phyloP scores from a whole-genome alignment of 257 asterid genomes.

The Rhazya stricta region DNA sequence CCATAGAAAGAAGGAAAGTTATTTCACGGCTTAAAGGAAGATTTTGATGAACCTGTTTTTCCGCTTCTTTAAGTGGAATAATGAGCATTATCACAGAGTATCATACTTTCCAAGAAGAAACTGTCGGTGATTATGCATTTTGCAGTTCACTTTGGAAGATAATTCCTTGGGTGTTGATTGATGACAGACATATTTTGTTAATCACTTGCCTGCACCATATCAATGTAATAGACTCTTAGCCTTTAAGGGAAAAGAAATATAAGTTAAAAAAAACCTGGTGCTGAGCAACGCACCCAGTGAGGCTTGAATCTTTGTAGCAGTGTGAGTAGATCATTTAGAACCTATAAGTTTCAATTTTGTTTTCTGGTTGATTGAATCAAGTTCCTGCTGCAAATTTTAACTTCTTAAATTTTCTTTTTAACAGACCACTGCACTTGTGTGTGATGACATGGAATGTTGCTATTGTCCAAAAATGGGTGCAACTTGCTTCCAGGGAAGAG shows the following conservation, averaged over 20 bases:
- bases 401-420: slow-evolving; percentile 13
- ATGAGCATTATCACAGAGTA: background rate
- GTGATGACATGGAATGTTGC: slow-evolving; percentile 88
- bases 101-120: background rate
- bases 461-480: slow-evolving; percentile 86
- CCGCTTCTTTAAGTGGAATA: background rate
- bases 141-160: background rate
- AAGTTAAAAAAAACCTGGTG: background rate
- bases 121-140: background rate
- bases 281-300: too few relatives aligned
- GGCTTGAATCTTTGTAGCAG: background rate
- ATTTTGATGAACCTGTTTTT: background rate
- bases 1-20: background rate
- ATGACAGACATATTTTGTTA: background rate
- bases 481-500: slow-evolving; percentile 75
- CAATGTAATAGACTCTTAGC: background rate
- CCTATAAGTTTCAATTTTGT: background rate
- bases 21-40: background rate
- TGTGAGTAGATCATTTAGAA: background rate
- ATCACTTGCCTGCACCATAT: background rate
- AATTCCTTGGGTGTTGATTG: background rate
- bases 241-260: background rate
- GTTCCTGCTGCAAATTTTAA: background rate
- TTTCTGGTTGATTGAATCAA: background rate
- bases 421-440: slow-evolving; percentile 95